Evolutionary conservation across 371 early-diverging fungal species (phyloP), one percentile per base, ranked within the genome.

Genomic region (Thermomucor indicae-seudaticae): DNA sequence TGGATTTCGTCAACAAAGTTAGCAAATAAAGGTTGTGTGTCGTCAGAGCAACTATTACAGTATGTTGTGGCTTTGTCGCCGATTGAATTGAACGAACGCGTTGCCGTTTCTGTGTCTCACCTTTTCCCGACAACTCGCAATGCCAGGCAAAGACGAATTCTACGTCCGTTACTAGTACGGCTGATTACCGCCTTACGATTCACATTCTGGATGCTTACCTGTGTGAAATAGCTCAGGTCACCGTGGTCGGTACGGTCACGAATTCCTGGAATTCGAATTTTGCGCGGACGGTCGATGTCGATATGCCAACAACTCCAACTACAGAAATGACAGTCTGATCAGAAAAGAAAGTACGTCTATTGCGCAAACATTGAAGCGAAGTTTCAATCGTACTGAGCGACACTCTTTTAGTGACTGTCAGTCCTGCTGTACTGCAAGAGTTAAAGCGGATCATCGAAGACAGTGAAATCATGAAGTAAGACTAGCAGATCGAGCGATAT

Each of bases 281-380:
- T 78, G 88, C 56, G 78, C 85, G 2, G 90, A 92, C 57, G 97
- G 97, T 37, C 81, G 80, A 43, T 90, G 93, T 49, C 83, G 94
- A 55, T 98, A 98, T 65, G 93, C 96, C 55, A 98, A 98, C 78
- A 92, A 96, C 77, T 95, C 96, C 29, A 95, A 95, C 70, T 98
- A 98, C 77, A 88, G 96, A 70, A 92, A 95, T 57, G 98, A 97
- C 66, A 86, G 87, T 34, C 79, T 98, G 72, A 97, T 98, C 66
- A 79, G 86, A 62, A 98, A 98, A 71, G 89, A 95, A 65, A 84
- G 92, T 90, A 70, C 49, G 70, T 41, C 23, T 46, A 20, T 43
- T 49, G 22, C 28, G 30, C 30, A 14, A 7, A 37, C 22, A 19
- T 11, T 2, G 22, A 17, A 38, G 30, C 25, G 4, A 2, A 25